Base-by-base conservation (phyloP, 768 basidiomycete genomes). In the Tricholoma sp. region DNA sequence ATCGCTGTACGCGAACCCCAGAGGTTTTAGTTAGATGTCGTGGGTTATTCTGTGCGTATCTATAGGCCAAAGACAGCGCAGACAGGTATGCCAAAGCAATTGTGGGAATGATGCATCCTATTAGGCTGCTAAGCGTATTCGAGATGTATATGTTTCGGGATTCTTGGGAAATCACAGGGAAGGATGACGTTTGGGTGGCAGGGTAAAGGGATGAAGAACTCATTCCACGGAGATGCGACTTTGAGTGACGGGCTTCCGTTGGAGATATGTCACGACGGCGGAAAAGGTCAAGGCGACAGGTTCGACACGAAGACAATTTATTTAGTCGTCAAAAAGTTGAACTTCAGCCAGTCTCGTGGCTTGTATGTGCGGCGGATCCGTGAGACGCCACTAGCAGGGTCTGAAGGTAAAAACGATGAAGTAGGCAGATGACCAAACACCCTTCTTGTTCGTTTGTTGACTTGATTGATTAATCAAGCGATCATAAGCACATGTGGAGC, bases 21-120 rank as follows among this genome's bases (percentile, higher is more conserved):
- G 77, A 76, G 10, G 70, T 63, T 63, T 83, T 85, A 59, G 81
- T 81, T 54, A 82, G 61, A 1, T 78, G 74, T 44, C 72, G 73
- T 29, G 79, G 81, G 52, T 78, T 72, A 42, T 69, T 75, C 20
- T 68, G 70, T 0, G 77, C 74, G 57, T 76, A 76, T 15, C 76
- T 74, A 59, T 79, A 78, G 7, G 76, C 71, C 72, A 80, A 76
- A 17, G 80, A 79, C 31, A 86, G 62, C 10, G 73, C 73, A 15
- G 74, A 77, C 56, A 84, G 70, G 65, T 84, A 86, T 20, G 77
- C 68, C 24, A 80, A 55, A 6, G 68, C 60, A 34, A 70, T 57
- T 2, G 66, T 34, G 0, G 65, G 60, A 15, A 66, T 61, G 20
- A 65, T 58, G 3, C 63, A 53, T 20, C 66, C 66, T 6, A 67